Conservation (phyloP, 1,139 yeast genomes). For the Yamadazyma sp. region DNA sequence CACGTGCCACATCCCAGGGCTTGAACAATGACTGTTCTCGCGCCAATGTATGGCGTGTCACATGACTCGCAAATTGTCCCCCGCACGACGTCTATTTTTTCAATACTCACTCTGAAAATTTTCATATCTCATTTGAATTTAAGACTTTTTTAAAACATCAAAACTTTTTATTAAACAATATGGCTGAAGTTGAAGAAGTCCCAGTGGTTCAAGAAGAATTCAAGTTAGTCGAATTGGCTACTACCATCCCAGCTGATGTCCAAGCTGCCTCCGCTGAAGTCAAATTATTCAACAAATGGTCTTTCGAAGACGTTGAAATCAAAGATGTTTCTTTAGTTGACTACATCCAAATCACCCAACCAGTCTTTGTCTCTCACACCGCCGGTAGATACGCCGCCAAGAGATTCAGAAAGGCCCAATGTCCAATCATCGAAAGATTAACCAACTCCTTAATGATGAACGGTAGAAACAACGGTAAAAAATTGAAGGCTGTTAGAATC, state of each 20-base stretch:
- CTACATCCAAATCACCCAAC: slow-evolving; percentile 96
- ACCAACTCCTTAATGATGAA: slow-evolving; percentile 99
- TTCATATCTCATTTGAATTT: slow-evolving; percentile 3
- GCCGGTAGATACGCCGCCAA: slow-evolving; percentile 99
- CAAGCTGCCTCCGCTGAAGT: slow-evolving; percentile 96
- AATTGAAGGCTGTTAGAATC: slow-evolving; percentile 99
- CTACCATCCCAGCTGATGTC: slow-evolving; percentile 94
- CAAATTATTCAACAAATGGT: slow-evolving; percentile 99
- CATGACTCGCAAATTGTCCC: not conserved
- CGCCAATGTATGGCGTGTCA: not conserved
- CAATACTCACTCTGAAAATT: slow-evolving; percentile 1
- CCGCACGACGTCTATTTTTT: not conserved
- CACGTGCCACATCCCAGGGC: slow-evolving; percentile 15
- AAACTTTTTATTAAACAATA: slow-evolving; percentile 13
- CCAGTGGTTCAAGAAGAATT: slow-evolving; percentile 72
- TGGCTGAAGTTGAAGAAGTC: slow-evolving; percentile 51
- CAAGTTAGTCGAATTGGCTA: slow-evolving; percentile 83
- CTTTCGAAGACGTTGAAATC: slow-evolving; percentile 95
- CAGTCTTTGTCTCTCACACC: slow-evolving; percentile 98
- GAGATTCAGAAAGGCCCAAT: slow-evolving; percentile 99
- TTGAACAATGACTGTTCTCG: slow-evolving; percentile 4
- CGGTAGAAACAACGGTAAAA: slow-evolving; percentile 99
- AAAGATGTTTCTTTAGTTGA: slow-evolving; percentile 98
- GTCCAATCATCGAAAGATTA: slow-evolving; percentile 98
- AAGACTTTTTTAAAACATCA: slow-evolving; percentile 3